These are phyloP conservation scores for Neophaeococcomyces aloes DNA, from an alignment of 2,329 filamentous ascomycete genomes.

Conservation along the genomic window DNA sequence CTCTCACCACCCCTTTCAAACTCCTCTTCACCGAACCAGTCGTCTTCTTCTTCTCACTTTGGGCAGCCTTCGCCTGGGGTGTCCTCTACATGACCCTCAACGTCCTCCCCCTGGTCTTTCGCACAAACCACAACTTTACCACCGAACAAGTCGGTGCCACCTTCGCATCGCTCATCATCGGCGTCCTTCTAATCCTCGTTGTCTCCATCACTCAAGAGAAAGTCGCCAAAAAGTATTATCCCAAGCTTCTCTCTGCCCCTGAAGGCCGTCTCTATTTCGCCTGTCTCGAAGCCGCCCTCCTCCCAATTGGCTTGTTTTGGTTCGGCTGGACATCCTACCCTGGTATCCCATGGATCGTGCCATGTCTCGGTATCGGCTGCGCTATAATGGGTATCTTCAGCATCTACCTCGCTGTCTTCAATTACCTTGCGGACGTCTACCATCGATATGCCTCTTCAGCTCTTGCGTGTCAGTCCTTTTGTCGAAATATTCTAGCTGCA, in stretches of 20 bases:
- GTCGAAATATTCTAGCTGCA: constrained; percentile 73
- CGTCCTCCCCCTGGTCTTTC: constrained; percentile 69
- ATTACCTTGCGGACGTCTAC: constrained; percentile 85
- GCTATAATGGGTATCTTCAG: constrained; percentile 79
- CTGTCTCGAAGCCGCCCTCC: constrained; percentile 61
- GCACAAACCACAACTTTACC: constrained; percentile 55
- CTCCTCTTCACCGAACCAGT: constrained; percentile 55
- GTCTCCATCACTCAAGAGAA: constrained; percentile 61
- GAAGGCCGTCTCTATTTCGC: constrained; percentile 76
- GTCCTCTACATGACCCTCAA: constrained; percentile 77
- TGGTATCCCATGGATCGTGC: constrained; percentile 61
- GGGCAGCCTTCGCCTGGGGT: constrained; percentile 84
- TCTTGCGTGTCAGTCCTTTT: constrained; percentile 75
- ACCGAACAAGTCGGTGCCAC: constrained; percentile 58
- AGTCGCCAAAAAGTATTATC: constrained; percentile 13
- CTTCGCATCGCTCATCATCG: constrained; percentile 63
- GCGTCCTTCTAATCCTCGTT: constrained; percentile 53
- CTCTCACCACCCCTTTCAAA: constrained; percentile 26
- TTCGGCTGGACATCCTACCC: constrained; percentile 58
- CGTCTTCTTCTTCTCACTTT: constrained; percentile 65
- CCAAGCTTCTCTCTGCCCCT: constrained; percentile 41
- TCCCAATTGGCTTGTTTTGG: constrained; percentile 72
- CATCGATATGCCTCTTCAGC: constrained; percentile 76
- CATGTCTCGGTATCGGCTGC: constrained; percentile 57
- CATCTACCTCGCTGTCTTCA: constrained; percentile 81